Percentiles rank a stretch among this genome's conserved stretches.
Evolutionary conservation across 2,329 filamentous ascomycete species (phyloP).

Genomic region (Monosporascus cannonballus): DNA sequence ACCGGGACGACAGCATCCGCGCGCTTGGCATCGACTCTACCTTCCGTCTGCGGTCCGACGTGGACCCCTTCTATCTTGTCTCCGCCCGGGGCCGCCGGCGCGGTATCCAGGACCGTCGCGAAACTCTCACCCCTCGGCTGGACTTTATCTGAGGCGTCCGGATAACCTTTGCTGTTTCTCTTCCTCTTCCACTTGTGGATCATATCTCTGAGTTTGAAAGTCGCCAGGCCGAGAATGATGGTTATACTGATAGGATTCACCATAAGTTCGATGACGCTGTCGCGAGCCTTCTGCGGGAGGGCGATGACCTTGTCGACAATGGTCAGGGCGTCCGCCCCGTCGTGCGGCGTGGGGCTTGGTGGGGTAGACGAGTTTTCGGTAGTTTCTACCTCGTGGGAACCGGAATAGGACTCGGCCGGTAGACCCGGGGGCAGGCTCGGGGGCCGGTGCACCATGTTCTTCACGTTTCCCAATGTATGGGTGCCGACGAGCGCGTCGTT

Average conservation of each 20-base stretch:
- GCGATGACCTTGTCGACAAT: slow-evolving; percentile 45
- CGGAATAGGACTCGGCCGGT: slow-evolving; percentile 15
- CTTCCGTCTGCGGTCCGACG: neutral
- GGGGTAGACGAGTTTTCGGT: slow-evolving; percentile 28
- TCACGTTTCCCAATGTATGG: slow-evolving; percentile 52
- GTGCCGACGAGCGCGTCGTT: slow-evolving; percentile 64
- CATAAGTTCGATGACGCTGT: slow-evolving; percentile 48
- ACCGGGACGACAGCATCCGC: slow-evolving; percentile 9
- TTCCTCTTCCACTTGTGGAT: slow-evolving; percentile 13
- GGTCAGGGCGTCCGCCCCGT: slow-evolving; percentile 30
- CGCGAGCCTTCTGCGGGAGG: slow-evolving; percentile 43
- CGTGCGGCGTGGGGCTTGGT: slow-evolving; percentile 18
- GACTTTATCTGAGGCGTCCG: neutral
- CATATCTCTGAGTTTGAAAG: slow-evolving; percentile 39
- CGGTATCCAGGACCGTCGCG: neutral
- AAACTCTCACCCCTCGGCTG: neutral
- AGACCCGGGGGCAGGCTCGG: slow-evolving; percentile 32
- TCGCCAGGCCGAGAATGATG: slow-evolving; percentile 32
- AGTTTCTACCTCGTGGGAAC: slow-evolving; percentile 9
- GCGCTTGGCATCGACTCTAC: slow-evolving; percentile 8
- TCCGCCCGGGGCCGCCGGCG: neutral
- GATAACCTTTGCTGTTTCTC: slow-evolving; percentile 4
- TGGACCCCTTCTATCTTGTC: neutral
- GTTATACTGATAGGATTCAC: slow-evolving; percentile 22
- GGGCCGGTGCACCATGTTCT: slow-evolving; percentile 28